Evolutionary conservation across 306 rosid genomes (phyloP), one percentile per base, ranked within the genome.

Genomic region (Coriaria nepalensis): DNA sequence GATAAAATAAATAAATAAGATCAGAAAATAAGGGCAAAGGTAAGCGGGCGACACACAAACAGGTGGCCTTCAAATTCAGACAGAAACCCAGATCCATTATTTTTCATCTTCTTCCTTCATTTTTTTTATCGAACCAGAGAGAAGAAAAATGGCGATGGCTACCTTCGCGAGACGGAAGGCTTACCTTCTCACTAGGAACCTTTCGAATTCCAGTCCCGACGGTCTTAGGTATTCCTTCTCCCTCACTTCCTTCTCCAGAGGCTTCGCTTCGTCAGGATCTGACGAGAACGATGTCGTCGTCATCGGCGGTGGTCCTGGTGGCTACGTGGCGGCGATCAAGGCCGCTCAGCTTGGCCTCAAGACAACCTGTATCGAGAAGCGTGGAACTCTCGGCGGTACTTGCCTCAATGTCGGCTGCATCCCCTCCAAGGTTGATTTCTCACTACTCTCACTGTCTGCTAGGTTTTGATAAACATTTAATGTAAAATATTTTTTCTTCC

Each of bases 381-480:
- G 94, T 33, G 96, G 96, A 4, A 9, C 96, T 54, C 98, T 92
- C 7, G 98, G 98, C 11, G 98, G 98, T 5, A 92, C 98, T 42
- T 92, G 98, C 55, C 98, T 92, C 55, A 92, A 92, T 75, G 96
- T 92, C 0, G 98, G 95, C n/a, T 90, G 97, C 59, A 90, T 90
- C 68, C 95, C 97, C 35, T 90, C 97, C 37, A 90, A 90, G 98
- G 98, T 88, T 13, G 13, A 12, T 34, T 35, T 10, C 5, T 40
- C 40, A 14, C 14, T 29, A 10, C 6, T 37, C 5, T 34, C 45
- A 29, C 50, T 2, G 9, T 48, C n/a, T 20, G 29, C 29, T 20
- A 20, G 29, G 29, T 20, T 1, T 20, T 20, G 29, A 20, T 20
- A 20, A 20, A 20, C 29, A 1, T 49, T 37, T 13, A 13, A 9